These are phyloP conservation scores for Cystobasidium onofrii DNA, from an alignment of 768 basidiomycete genomes.

Conservation along the genomic window DNA sequence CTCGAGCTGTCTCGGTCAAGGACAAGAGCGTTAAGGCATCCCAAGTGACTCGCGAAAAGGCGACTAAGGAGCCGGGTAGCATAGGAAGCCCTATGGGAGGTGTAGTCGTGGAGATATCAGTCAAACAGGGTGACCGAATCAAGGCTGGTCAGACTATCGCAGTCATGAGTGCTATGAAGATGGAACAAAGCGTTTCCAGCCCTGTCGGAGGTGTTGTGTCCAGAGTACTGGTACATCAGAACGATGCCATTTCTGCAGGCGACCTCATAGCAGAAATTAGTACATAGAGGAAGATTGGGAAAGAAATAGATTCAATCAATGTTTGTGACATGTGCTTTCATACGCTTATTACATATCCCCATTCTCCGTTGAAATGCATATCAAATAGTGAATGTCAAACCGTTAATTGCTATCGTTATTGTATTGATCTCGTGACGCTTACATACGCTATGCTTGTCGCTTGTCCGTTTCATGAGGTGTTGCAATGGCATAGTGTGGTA, in stretches of 20 bases:
- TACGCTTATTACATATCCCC: no score
- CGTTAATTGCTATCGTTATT: no score
- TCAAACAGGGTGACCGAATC: constrained; percentile 95
- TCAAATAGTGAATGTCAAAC: no score
- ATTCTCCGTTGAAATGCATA: no score
- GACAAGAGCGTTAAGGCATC: constrained; percentile 97
- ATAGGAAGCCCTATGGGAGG: constrained; percentile 65
- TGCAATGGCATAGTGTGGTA: no score
- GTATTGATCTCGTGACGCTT: no score
- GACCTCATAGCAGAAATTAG: neutral
- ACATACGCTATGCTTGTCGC: no score
- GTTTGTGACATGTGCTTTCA: no score
- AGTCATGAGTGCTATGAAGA: constrained; percentile 96
- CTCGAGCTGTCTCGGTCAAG: constrained; percentile 88
- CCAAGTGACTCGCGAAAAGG: constrained; percentile 87
- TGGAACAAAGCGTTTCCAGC: constrained; percentile 63
- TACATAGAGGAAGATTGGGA: no score
- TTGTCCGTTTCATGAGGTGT: no score
- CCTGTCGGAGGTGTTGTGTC: constrained; percentile 95
- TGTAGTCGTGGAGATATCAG: constrained; percentile 94
- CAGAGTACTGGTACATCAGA: constrained; percentile 82
- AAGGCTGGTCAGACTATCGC: constrained; percentile 95
- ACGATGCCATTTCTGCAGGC: constrained; percentile 56
- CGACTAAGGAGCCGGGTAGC: constrained; percentile 82
- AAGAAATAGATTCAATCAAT: no score